Conservation (phyloP, 2,329 filamentous ascomycete genomes). For the Phaeoacremonium minimum region DNA sequence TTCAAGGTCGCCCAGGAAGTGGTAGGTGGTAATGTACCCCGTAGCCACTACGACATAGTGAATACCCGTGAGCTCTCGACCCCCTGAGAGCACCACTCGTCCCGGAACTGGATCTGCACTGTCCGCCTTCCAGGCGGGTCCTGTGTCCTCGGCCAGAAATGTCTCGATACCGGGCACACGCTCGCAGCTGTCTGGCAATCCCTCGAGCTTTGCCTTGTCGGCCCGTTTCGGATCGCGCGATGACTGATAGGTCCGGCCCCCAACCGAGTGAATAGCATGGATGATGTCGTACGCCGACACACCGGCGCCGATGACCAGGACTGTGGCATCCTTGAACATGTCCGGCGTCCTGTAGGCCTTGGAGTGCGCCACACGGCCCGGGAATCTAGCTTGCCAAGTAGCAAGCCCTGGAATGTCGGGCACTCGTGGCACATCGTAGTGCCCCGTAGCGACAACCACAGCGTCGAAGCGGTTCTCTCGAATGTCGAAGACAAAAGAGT, state of each 20-base stretch:
- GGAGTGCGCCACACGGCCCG: constrained; percentile 31
- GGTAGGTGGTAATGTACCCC: constrained; percentile 1
- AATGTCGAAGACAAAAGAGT: no score
- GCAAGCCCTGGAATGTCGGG: constrained; percentile 30
- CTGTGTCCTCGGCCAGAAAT: no score
- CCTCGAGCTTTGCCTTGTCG: no score
- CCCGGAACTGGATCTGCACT: constrained; percentile 43
- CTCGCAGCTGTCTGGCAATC: no score
- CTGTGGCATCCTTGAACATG: constrained; percentile 26
- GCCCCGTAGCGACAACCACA: constrained; percentile 32
- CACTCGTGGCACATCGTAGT: constrained; percentile 32
- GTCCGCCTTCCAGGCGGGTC: no score
- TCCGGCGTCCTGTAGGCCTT: constrained; percentile 30
- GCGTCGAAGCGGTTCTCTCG: constrained; percentile 31
- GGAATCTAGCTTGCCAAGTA: constrained; percentile 25
- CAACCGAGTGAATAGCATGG: constrained; percentile 29
- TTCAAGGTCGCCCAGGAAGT: not conserved
- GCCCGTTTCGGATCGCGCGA: constrained; percentile 55
- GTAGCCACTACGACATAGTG: constrained; percentile 1
- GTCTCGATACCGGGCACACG: no score
- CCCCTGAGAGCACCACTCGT: constrained; percentile 47
- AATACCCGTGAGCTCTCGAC: constrained; percentile 37
- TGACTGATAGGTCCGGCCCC: constrained; percentile 41
- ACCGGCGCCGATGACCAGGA: constrained; percentile 50
- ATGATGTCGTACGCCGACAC: constrained; percentile 38